phyloP scores from a whole-genome alignment of 2,329 filamentous ascomycete genomes.

The Alternaria viburni region DNA sequence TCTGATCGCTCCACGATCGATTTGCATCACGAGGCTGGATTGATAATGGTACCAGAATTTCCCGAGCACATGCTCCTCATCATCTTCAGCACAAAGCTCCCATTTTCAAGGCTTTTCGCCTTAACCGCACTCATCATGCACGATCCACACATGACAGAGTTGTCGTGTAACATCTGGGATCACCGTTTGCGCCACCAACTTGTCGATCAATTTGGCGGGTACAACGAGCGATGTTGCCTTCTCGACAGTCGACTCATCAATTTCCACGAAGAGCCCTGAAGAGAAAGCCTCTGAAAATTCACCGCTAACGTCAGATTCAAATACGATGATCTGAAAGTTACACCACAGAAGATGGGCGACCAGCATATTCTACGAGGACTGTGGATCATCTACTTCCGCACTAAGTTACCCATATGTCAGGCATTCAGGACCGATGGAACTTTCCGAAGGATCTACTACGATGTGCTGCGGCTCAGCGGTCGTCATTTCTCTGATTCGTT shows the following conservation, averaged over 20 bases:
- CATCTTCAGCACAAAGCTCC: neutral
- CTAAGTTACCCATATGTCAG: neutral
- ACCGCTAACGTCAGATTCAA: neutral
- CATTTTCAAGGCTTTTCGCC: neutral
- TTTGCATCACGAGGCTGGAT: neutral
- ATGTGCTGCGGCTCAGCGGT: neutral
- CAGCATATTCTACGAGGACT: neutral
- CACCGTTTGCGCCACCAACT: neutral
- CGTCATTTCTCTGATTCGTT: neutral
- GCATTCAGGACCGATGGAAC: neutral
- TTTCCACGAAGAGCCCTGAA: neutral
- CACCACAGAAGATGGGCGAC: neutral
- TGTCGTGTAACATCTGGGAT: neutral
- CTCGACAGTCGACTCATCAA: neutral
- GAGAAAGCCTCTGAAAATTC: fast-evolving
- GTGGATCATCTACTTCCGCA: neutral
- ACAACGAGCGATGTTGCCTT: neutral
- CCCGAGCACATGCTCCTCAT: neutral
- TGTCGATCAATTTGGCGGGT: neutral
- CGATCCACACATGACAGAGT: neutral
- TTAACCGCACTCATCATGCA: neutral
- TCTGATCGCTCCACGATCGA: neutral
- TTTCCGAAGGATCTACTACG: neutral
- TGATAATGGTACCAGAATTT: neutral
- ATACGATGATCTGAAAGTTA: neutral